These are phyloP conservation scores for Penicillium hordei DNA, from an alignment of 2,329 filamentous ascomycete genomes.

Conservation along the genomic window DNA sequence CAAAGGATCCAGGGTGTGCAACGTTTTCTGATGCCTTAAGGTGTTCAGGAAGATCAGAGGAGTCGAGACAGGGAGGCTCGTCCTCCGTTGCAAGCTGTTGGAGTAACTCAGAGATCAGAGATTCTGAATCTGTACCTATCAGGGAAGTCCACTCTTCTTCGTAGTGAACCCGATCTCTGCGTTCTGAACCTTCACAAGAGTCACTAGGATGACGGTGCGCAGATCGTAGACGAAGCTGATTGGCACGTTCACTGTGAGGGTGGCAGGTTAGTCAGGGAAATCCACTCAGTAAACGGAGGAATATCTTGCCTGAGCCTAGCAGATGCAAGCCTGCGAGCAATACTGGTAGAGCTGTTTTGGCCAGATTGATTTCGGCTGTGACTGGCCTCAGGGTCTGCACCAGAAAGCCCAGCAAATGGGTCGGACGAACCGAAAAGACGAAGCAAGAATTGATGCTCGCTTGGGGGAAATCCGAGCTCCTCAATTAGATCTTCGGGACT, in stretches of 20 bases:
- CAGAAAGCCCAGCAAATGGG: neutral
- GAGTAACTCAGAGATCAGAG: neutral
- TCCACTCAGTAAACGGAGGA: neutral
- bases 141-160: slow-evolving; percentile 2
- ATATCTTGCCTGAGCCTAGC: neutral
- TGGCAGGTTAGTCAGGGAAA: neutral
- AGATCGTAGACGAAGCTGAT: neutral
- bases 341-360: neutral
- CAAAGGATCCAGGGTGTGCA: neutral
- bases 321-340: neutral
- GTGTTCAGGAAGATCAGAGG: neutral
- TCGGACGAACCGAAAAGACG: neutral
- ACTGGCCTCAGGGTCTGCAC: neutral
- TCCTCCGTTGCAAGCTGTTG: neutral
- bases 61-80: neutral
- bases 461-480: neutral
- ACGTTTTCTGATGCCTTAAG: neutral
- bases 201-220: neutral
- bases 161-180: neutral
- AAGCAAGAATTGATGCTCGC: slow-evolving; percentile 1
- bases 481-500: neutral
- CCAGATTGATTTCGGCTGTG: neutral
- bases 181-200: neutral
- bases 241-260: neutral
- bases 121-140: neutral